Conservation (phyloP, 345 rosid species). For the Stellera chamaejasme region DNA sequence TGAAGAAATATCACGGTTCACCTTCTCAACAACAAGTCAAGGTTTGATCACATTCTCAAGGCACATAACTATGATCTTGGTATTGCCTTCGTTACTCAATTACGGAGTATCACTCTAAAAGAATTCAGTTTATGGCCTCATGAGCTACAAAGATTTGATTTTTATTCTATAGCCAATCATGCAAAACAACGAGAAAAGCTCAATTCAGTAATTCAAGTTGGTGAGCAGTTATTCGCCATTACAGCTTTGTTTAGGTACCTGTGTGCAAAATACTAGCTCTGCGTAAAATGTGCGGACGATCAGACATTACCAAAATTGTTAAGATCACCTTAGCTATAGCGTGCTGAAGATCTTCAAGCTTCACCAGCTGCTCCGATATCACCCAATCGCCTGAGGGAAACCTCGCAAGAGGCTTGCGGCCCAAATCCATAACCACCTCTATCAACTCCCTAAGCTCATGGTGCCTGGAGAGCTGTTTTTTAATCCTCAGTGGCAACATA, state of each 20-base stretch:
- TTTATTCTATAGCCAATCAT: too few relatives aligned
- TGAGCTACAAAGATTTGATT: too few relatives aligned
- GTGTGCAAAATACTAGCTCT: too few relatives aligned
- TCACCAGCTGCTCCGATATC: conserved; percentile 59
- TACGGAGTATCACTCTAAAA: too few relatives aligned
- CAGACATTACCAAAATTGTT: not conserved
- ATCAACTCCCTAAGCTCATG: conserved; percentile 58
- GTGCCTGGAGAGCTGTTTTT: conserved; percentile 47
- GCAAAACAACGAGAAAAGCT: too few relatives aligned
- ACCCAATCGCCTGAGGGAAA: conserved; percentile 95
- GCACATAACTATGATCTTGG: not conserved
- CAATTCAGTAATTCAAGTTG: too few relatives aligned
- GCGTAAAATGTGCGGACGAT: too few relatives aligned
- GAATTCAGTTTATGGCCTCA: too few relatives aligned
- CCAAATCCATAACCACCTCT: conserved; percentile 93
- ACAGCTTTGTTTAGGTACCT: too few relatives aligned
- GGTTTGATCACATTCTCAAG: not conserved
- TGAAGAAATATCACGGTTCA: not conserved
- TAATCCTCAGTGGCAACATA: conserved; percentile 59
- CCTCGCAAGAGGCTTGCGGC: conserved; percentile 84
- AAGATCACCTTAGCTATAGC: conserved; percentile 66
- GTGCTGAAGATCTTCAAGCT: conserved; percentile 61
- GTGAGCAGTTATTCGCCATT: too few relatives aligned
- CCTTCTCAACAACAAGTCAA: not conserved
- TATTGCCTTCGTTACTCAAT: not conserved